Base-by-base conservation (phyloP, 257 asterid species). In the Lycium ferocissimum region DNA sequence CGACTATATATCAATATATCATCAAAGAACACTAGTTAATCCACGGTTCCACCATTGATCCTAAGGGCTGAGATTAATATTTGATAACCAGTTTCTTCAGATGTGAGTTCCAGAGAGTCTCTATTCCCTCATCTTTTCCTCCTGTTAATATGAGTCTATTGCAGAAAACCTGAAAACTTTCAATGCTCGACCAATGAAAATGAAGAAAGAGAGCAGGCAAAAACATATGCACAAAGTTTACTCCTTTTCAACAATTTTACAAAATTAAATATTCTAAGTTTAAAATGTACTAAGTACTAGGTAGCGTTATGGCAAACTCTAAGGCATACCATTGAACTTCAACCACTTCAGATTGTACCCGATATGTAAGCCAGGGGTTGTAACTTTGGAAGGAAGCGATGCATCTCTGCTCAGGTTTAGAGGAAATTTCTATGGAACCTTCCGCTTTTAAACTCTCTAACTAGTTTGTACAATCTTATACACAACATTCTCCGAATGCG, bases 71-170 rank as follows among this genome's bases (percentile, higher is more conserved):
- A 40, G 65, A 61, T 14, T 80, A 79, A 80, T 69, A 26, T 33
- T 73, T 73, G 58, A 35, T 33, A 37, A 88, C 22, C 78, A 90
- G 92, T 86, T 92, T 92, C 90, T 90, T 91, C 88, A 92, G 69
- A 87, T 89, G 96, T 0, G 97, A 92, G 90, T 95, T 95, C 97
- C 97, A 93, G 89, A 89, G 89, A n/a, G 92, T 93, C 90, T 93
- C 90, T 17, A 93, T 85, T 56, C 92, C 92, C 45, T 93, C 93
- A 81, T 94, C 98, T 33, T 95, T 94, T 89, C 95, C 88, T 90
- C 93, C 97, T 4, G 92, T 89, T 20, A 91, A n/a, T 93, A 86
- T 62, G 95, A 83, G 49, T 96, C 96, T 84, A 92, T 95, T 4
- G 90, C 85, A 17, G 97, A 92, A 98, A 97, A 93, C 87, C 98